Base-by-base conservation (phyloP, 495 filamentous ascomycete genomes). In the Chaetomidium leptoderma region DNA sequence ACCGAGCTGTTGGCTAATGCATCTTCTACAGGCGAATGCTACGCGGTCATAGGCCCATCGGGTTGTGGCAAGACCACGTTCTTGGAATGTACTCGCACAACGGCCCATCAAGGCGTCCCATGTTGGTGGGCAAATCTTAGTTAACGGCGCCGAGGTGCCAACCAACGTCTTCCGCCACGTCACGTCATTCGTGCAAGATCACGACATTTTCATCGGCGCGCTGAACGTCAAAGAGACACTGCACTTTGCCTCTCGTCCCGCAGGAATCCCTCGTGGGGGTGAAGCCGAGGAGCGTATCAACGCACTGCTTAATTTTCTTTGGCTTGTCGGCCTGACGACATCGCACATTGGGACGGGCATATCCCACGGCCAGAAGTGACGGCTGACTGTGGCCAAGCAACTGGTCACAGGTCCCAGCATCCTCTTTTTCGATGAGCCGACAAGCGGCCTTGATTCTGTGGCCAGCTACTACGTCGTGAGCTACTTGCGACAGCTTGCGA, bases 41-140 rank as follows among this genome's bases (percentile, higher is more conserved):
- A 21, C 19, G 40, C 40, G 13, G 19, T 44, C 19, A 44, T 44
- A 21, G 40, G 40, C 21, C 40, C 40, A 24, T 44, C 40, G 14
- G 40, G 40, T 10, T 44, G 40, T 13, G 40, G 40, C 40, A 44
- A 44, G 40, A 44, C 40, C 40, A 44, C 40, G 21, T 44, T 44
- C 40, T 21, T 44, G 21, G n/a, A 44, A 44, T 13, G 40, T 24
- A 2, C 40, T 44, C 16, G 40, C 40, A 23, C 40, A 44, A 24
- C 40, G 19, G 4, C 7, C 40, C 3, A 24, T 44, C 21, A 44
- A 24, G 40, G 40, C 40, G 24, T 21, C 17, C 40, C 40, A 44
- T 13, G 21, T 44, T 11, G 14, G 17, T 1, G 40, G 40, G 3
- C 40, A 44, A 14, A 9, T 44, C 40, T 7, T 44, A 2, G 21